Conservation (phyloP, 371 early-diverging fungal species). For the Rhizomucor pusillus region DNA sequence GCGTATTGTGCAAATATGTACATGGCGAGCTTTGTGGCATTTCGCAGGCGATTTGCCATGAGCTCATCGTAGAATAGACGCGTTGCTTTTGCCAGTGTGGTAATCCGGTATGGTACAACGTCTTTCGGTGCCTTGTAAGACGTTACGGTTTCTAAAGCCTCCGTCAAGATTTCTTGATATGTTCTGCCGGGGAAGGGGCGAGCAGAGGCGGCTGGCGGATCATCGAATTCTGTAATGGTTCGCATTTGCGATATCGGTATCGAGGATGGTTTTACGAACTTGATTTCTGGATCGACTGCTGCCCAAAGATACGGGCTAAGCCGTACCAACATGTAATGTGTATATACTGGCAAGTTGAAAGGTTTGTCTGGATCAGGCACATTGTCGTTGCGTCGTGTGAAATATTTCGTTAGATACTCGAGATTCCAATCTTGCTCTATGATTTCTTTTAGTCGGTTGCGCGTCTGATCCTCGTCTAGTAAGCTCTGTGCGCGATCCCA, state of each 20-base stretch:
- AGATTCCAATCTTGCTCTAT: constrained; percentile 33
- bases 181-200: constrained; percentile 23
- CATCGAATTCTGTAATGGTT: constrained; percentile 28
- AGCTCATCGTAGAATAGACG: constrained; percentile 39
- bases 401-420: constrained; percentile 20
- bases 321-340: constrained; percentile 26
- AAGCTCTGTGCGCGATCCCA: constrained; percentile 36
- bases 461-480: constrained; percentile 8
- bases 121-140: constrained; percentile 14
- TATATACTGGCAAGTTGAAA: constrained; percentile 21
- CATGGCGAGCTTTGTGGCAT: constrained; percentile 56
- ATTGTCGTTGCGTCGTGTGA: constrained; percentile 26
- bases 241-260: constrained; percentile 1
- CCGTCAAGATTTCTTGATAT: constrained; percentile 22
- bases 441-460: constrained; percentile 13
- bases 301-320: constrained; percentile 35
- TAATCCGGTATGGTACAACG: constrained; percentile 30
- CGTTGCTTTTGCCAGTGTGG: constrained; percentile 27
- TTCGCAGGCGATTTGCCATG: constrained; percentile 40
- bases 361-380: constrained; percentile 20
- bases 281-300: constrained; percentile 17
- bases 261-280: constrained; percentile 6
- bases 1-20: constrained; percentile 66
- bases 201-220: constrained; percentile 26
- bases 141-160: constrained; percentile 16